Evolutionary conservation across 805 yeast species (phyloP).

Genomic region (Pichia exigua): DNA sequence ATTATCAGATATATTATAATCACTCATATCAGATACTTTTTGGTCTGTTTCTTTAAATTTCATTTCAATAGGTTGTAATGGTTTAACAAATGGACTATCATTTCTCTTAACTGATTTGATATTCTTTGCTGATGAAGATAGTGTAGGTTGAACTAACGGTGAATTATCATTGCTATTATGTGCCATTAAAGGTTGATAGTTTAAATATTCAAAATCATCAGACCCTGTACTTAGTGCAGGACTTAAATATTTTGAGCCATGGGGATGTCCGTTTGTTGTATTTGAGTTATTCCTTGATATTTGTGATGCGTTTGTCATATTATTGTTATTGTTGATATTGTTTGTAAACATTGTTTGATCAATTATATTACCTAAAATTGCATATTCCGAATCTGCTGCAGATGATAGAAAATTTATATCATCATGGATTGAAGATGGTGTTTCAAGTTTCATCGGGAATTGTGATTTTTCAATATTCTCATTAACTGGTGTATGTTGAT

Average conservation of each 20-base stretch:
- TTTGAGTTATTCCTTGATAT: neutral
- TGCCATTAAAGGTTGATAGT: slow-evolving; percentile 21
- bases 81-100: slow-evolving; percentile 6
- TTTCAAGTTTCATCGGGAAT: neutral
- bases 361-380: slow-evolving; percentile 58
- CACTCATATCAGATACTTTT: neutral
- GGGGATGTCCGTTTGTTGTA: neutral
- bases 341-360: slow-evolving; percentile 19
- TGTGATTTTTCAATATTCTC: neutral
- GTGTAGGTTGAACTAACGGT: neutral
- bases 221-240: slow-evolving; percentile 32
- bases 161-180: slow-evolving; percentile 1
- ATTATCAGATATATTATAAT: neutral
- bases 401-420: slow-evolving; percentile 47
- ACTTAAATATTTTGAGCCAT: slow-evolving; percentile 15
- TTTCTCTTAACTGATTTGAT: neutral
- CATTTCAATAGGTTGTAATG: slow-evolving; percentile 8
- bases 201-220: slow-evolving; percentile 22
- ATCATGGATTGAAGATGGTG: neutral
- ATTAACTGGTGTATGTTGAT: neutral
- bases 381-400: slow-evolving; percentile 69
- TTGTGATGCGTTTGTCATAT: neutral
- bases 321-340: slow-evolving; percentile 1
- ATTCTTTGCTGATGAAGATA: neutral
- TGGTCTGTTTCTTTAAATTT: neutral